Percentiles rank a stretch among this genome's conserved stretches.
These are phyloP conservation scores for Termitomyces bulborhizus DNA, from an alignment of 768 basidiomycete species.

Conservation along the genomic window DNA sequence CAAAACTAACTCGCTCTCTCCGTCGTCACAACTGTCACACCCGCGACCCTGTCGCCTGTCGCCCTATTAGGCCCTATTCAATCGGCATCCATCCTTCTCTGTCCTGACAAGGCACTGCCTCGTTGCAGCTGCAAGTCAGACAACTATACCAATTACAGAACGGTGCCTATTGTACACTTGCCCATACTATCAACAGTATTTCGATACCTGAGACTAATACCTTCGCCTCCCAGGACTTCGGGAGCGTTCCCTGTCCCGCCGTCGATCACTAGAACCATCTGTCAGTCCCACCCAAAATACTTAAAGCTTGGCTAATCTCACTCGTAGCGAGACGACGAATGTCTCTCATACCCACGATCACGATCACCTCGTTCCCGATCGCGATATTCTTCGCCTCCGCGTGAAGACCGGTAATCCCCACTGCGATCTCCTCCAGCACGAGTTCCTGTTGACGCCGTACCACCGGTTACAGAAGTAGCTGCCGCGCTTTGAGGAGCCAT, in stretches of 20 bases:
- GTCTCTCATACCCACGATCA: slow-evolving; percentile 64
- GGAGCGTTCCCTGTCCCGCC: slow-evolving; percentile 68
- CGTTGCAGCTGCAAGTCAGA: slow-evolving; percentile 6
- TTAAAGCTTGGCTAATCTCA: slow-evolving; percentile 33
- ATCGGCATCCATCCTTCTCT: slow-evolving; percentile 5
- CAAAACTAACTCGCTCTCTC: slow-evolving; percentile 3
- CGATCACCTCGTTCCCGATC: slow-evolving; percentile 63
- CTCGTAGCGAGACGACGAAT: slow-evolving; percentile 69
- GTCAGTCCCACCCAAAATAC: slow-evolving; percentile 20
- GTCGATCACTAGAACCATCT: slow-evolving; percentile 48
- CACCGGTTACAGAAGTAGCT: slow-evolving; percentile 27
- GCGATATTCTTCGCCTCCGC: slow-evolving; percentile 54
- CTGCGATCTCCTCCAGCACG: slow-evolving; percentile 28
- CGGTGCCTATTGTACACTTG: slow-evolving; percentile 2
- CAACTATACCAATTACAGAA: slow-evolving; percentile 6
- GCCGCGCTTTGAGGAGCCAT: slow-evolving; percentile 41
- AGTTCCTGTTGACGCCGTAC: slow-evolving; percentile 33
- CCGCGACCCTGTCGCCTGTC: slow-evolving; percentile 7
- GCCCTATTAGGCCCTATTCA: slow-evolving; percentile 4
- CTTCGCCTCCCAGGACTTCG: slow-evolving; percentile 64
- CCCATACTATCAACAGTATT: background rate
- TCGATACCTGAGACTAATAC: slow-evolving; percentile 32
- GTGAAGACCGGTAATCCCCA: slow-evolving; percentile 50
- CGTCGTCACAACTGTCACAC: slow-evolving; percentile 19
- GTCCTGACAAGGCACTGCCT: slow-evolving; percentile 6